Base-by-base conservation (phyloP, 768 basidiomycete species). In the Boletus fagicola region DNA sequence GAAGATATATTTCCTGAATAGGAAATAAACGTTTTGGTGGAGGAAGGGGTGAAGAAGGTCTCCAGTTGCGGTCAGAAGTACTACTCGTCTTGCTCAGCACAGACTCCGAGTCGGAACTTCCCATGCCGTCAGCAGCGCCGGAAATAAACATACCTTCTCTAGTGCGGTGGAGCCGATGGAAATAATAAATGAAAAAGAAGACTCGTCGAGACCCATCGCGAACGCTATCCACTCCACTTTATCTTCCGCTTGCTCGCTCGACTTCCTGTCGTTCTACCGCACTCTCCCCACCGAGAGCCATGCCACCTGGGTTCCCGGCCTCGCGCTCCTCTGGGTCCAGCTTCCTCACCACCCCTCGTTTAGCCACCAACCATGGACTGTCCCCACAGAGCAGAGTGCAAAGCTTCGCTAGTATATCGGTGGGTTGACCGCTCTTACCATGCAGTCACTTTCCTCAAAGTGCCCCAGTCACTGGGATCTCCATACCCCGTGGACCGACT, bases 401-500 rank as follows among this genome's bases (percentile, higher is more conserved):
- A 4, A 73, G 70, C 43, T 64, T 72, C 26, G 33, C 52, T 22
- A 72, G 70, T 33, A 51, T 63, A 20, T 66, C 70, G 6, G 70
- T 72, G 13, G 20, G 64, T 49, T 12, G 0, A 15, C 24, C 30
- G 0, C 10, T 49, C 35, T 44, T 28, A 9, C 50, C 33, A 16
- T 36, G 13, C 35, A 12, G 5, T 24, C n/a, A 24, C 18, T 42
- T 39, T 39, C 16, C 40, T 53, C 24, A 53, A 45, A 16, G 38
- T 36, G 30, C 31, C 13, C 12, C 51, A 72, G 71, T 64, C 71
- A 30, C 43, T 55, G n/a, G 67, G 63, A 26, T 65, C 69, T 30
- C 71, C 72, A 57, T 83, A 83, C 61, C 77, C 81, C 46, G 62
- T 69, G 33, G 76, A 73, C 44, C 71, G 71, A 52, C 75, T 71